These are phyloP conservation scores for Prunus fruticosa DNA, from an alignment of 306 rosid genomes.

Conservation along the genomic window DNA sequence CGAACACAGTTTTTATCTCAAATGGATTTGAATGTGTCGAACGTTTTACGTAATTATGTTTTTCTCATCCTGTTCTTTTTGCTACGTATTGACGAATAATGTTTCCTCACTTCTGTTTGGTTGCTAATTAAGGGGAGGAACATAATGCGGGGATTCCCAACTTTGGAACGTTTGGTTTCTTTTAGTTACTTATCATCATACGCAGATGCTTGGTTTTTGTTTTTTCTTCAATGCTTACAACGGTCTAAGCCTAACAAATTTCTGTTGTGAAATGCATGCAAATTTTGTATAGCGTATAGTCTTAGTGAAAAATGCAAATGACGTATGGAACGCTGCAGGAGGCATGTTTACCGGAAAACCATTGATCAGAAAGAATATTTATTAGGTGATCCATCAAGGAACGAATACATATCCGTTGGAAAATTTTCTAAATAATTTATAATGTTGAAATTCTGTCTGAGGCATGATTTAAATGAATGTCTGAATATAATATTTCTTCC, in stretches of 20 bases:
- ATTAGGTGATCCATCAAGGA: neutral
- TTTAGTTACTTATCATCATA: neutral
- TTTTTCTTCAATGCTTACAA: neutral
- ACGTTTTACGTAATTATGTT: neutral
- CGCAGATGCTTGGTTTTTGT: neutral
- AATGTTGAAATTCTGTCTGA: no score
- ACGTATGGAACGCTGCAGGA: neutral
- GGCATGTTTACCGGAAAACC: neutral
- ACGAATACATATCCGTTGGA: no score
- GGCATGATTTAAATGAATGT: neutral
- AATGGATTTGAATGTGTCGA: neutral
- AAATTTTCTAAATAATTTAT: no score
- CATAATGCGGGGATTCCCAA: neutral
- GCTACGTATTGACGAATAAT: neutral
- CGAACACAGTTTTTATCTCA: neutral
- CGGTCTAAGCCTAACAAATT: neutral
- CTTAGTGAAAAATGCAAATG: neutral
- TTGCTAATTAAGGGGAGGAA: neutral
- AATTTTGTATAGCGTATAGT: neutral
- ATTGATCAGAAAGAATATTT: neutral
- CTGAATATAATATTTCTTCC: no score
- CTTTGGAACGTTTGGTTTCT: neutral
- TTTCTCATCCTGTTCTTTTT: neutral
- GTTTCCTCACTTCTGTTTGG: neutral
- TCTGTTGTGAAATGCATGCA: neutral